A percentile compares a stretch with the other conserved stretches of the same genome.
Conservation (phyloP, 1,284 basidiomycete species). For the Pseudozyma flocculosa region DNA sequence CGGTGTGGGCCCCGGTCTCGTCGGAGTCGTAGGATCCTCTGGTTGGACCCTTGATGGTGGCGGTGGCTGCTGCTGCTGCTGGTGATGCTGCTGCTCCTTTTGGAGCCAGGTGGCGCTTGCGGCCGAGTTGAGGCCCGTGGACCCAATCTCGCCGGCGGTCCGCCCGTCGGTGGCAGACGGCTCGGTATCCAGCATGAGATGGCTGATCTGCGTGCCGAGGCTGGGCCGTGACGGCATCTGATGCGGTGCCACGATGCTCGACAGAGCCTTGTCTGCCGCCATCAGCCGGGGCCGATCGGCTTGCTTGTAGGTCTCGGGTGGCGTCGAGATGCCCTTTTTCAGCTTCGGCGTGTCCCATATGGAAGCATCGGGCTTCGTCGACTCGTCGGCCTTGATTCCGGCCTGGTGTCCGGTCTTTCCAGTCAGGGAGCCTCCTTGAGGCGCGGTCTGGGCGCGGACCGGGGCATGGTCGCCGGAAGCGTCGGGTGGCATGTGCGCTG, state of each 20-base stretch:
- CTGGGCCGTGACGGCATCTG: not conserved
- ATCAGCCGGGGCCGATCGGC: no score
- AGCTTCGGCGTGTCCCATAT: not conserved
- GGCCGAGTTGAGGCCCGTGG: no score
- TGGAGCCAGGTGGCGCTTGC: no score
- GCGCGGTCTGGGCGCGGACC: not conserved
- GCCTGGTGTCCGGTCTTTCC: not conserved
- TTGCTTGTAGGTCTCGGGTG: no score
- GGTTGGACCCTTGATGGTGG: constrained; percentile 2
- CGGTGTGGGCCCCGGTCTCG: constrained; percentile 35
- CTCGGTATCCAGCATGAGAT: not conserved
- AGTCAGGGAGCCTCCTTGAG: no score
- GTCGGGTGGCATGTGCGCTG: no score
- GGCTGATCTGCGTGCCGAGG: constrained; percentile 3
- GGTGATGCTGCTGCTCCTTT: no score
- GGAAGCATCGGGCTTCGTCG: not conserved
- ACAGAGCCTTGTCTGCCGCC: no score
- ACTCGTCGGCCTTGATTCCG: not conserved
- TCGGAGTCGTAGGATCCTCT: constrained; percentile 7
- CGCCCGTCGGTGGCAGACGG: not conserved
- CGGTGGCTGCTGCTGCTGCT: not conserved
- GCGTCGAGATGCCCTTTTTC: no score
- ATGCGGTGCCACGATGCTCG: no score
- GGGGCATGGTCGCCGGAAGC: not conserved
- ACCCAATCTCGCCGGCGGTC: not conserved